A percentile compares a stretch with the other conserved stretches of the same genome.
Evolutionary conservation across 345 rosid genomes (phyloP).

Genomic region (Eucalyptus urophylla): DNA sequence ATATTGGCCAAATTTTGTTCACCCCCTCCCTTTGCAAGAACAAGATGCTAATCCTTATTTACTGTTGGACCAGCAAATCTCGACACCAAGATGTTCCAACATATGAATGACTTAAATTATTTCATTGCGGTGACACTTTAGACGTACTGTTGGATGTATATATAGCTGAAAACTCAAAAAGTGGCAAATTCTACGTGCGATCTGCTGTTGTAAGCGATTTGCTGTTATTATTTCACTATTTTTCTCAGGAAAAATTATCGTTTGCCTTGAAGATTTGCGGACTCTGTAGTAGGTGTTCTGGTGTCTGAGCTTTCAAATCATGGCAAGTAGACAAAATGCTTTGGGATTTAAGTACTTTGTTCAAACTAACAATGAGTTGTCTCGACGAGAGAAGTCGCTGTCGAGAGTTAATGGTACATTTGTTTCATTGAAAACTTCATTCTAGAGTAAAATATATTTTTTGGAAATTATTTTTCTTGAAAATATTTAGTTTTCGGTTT

Average conservation of each 20-base stretch:
- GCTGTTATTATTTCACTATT: not conserved
- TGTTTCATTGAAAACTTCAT: not conserved
- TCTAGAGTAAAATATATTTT: no score
- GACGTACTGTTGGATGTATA: not conserved
- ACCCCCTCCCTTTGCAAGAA: not conserved
- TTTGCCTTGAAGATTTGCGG: not conserved
- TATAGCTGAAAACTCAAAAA: not conserved
- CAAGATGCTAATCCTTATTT: not conserved
- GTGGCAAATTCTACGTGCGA: not conserved
- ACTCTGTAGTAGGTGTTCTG: not conserved
- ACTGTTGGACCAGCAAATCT: not conserved
- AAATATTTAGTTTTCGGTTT: not conserved
- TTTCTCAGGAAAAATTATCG: not conserved
- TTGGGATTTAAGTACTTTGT: not conserved
- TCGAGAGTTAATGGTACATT: not conserved
- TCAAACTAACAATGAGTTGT: not conserved
- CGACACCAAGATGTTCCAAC: not conserved
- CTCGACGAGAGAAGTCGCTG: not conserved
- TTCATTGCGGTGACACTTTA: not conserved
- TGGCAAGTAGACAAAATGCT: not conserved
- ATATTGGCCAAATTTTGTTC: not conserved
- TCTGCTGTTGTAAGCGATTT: not conserved
- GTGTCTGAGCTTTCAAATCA: not conserved
- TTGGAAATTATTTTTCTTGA: not conserved
- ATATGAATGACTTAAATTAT: not conserved